Percentiles rank a stretch among this genome's conserved stretches.
These are phyloP conservation scores for Colletotrichum plurivorum DNA, from an alignment of 2,329 filamentous ascomycete species.

Conservation along the genomic window DNA sequence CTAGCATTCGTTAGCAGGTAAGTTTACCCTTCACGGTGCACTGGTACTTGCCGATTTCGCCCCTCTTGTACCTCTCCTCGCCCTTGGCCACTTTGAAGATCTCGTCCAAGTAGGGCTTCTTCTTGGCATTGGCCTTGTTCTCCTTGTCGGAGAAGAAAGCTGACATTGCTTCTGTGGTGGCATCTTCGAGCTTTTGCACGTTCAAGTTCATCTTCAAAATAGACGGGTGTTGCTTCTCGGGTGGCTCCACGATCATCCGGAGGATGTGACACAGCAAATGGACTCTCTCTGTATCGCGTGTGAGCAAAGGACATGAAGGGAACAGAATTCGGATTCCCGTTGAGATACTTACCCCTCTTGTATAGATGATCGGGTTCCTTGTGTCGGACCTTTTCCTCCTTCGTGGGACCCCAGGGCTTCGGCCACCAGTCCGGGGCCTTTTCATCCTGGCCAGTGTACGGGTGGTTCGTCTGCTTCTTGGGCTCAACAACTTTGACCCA, in stretches of 20 bases:
- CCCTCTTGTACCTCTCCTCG: slow-evolving; percentile 69
- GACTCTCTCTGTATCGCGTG: slow-evolving; percentile 66
- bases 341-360: slow-evolving; percentile 70
- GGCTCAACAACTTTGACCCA: slow-evolving; percentile 84
- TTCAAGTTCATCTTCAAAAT: slow-evolving; percentile 68
- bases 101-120: slow-evolving; percentile 70
- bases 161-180: slow-evolving; percentile 70
- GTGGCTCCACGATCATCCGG: slow-evolving; percentile 68
- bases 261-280: slow-evolving; percentile 72
- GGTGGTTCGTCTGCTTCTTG: slow-evolving; percentile 82
- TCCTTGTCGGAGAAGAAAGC: slow-evolving; percentile 72
- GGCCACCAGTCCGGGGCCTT: slow-evolving; percentile 79
- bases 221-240: slow-evolving; percentile 62
- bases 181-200: slow-evolving; percentile 70
- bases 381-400: slow-evolving; percentile 72
- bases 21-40: background rate
- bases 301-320: slow-evolving; percentile 31
- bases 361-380: slow-evolving; percentile 82
- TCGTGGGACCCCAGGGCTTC: slow-evolving; percentile 64
- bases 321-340: background rate
- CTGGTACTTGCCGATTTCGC: slow-evolving; percentile 67
- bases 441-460: slow-evolving; percentile 76
- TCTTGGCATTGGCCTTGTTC: slow-evolving; percentile 65
- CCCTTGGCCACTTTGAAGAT: slow-evolving; percentile 72
- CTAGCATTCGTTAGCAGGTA: slow-evolving; percentile 50